These are phyloP conservation scores for Fragosphaeria purpurea DNA, from an alignment of 2,329 filamentous ascomycete species.

Conservation along the genomic window DNA sequence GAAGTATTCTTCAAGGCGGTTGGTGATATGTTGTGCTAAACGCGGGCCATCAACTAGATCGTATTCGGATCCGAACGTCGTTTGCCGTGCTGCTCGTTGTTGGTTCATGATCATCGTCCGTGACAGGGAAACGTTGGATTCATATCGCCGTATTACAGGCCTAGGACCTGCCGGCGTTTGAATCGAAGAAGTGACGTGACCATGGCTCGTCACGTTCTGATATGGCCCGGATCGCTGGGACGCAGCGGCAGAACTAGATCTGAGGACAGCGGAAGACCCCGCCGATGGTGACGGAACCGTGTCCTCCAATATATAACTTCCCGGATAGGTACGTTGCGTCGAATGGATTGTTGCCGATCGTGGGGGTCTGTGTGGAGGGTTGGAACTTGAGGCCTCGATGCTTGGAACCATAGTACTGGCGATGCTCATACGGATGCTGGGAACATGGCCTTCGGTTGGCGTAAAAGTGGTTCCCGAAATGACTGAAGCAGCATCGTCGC, in stretches of 20 bases:
- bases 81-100: slow-evolving; percentile 30
- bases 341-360: not conserved
- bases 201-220: no score
- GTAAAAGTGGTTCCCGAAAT: slow-evolving; percentile 22
- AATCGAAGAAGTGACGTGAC: no score
- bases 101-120: slow-evolving; percentile 36
- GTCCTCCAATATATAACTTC: no score
- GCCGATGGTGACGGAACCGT: no score
- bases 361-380: not conserved
- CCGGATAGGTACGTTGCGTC: no score
- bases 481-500: slow-evolving; percentile 18
- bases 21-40: slow-evolving; percentile 39
- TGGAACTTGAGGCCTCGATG: slow-evolving; percentile 1
- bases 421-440: slow-evolving; percentile 14
- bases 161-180: slow-evolving; percentile 20
- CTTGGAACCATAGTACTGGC: slow-evolving; percentile 10
- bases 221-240: no score
- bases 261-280: no score
- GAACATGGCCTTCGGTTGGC: slow-evolving; percentile 13
- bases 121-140: not conserved
- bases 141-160: not conserved
- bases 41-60: slow-evolving; percentile 32
- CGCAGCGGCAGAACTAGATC: no score
- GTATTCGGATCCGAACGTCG: slow-evolving; percentile 24
- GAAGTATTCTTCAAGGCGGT: slow-evolving; percentile 44